Conservation (phyloP, 2,329 filamentous ascomycete species). For the Hypoxylon sp. region DNA sequence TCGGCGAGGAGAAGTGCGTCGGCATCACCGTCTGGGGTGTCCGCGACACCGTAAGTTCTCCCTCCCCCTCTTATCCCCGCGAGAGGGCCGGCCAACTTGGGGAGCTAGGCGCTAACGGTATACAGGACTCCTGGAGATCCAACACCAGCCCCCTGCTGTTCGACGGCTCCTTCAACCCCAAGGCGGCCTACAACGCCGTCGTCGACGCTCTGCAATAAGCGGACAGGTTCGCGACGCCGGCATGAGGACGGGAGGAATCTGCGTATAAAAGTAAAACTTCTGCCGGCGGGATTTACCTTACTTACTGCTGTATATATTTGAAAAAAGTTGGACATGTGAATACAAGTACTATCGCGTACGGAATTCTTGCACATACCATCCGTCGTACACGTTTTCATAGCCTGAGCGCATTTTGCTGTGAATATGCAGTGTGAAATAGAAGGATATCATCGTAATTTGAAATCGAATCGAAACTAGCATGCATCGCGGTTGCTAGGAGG, state of each 20-base stretch:
- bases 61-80: constrained; percentile 6
- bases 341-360: constrained; percentile 8
- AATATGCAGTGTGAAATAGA: not conserved
- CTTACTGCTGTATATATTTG: constrained; percentile 31
- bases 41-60: constrained; percentile 51
- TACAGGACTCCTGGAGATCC: constrained; percentile 60
- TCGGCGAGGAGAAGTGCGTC: constrained; percentile 65
- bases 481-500: constrained; percentile 14
- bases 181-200: constrained; percentile 59
- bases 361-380: not conserved
- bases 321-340: constrained; percentile 8
- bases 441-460: constrained; percentile 33
- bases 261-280: not conserved
- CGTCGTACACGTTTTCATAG: not conserved
- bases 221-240: not conserved
- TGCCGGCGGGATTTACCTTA: not conserved
- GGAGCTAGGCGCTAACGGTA: not conserved
- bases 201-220: constrained; percentile 48
- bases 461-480: constrained; percentile 16
- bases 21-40: constrained; percentile 72
- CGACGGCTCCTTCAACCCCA: constrained; percentile 59
- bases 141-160: constrained; percentile 61
- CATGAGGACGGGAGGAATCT: constrained; percentile 3
- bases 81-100: too few relatives aligned
- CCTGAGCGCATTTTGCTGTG: not conserved